Percentiles rank a stretch among this genome's conserved stretches.
These are phyloP conservation scores for Avena sativa DNA, from an alignment of 176 grass and related monocot genomes.

Conservation along the genomic window DNA sequence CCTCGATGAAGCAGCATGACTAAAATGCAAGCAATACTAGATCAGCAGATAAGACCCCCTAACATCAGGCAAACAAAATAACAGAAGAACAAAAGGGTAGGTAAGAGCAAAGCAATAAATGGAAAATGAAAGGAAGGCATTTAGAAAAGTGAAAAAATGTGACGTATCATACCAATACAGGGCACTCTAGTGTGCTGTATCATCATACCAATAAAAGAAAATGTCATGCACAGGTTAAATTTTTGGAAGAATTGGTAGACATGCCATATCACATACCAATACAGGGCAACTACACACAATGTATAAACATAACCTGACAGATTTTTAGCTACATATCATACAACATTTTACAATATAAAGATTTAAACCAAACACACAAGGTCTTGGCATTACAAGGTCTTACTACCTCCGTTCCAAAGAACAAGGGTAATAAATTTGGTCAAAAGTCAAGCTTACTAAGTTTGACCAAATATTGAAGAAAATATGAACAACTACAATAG, in stretches of 20 bases:
- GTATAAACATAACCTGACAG: background rate
- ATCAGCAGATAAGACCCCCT: slow-evolving; percentile 47
- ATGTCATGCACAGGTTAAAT: background rate
- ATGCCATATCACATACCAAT: slow-evolving; percentile 26
- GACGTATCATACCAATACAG: background rate
- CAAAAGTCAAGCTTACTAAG: no score
- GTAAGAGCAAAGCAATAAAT: slow-evolving; percentile 35
- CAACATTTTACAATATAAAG: background rate
- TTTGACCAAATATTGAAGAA: no score
- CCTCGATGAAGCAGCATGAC: slow-evolving; percentile 27
- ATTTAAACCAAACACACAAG: background rate
- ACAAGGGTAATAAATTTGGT: no score
- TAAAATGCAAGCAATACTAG: slow-evolving; percentile 44
- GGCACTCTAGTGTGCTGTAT: background rate
- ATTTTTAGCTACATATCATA: background rate
- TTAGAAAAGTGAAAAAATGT: background rate
- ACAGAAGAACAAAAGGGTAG: slow-evolving; percentile 32
- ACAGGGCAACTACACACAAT: background rate
- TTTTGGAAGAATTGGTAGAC: background rate
- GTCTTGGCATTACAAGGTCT: background rate
- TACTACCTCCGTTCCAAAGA: no score
- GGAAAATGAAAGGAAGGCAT: background rate
- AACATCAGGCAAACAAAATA: slow-evolving; percentile 40
- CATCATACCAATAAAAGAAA: background rate
- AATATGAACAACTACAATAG: no score